Conservation (phyloP, 169 alveolate species). For the Babesia caballi region DNA sequence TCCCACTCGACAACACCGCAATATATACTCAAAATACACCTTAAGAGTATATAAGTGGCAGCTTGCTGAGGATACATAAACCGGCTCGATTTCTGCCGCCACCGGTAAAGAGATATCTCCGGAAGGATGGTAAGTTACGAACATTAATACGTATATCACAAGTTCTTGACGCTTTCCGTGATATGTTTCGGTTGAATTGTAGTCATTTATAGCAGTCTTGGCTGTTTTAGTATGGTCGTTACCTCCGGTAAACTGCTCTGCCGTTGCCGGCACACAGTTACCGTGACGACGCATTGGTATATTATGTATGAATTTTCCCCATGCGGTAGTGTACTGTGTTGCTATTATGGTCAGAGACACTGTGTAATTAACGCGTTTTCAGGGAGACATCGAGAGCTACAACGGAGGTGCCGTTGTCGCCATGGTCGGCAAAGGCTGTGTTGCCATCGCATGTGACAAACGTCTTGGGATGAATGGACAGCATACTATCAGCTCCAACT, state of each 20-base stretch:
- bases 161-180: too few relatives aligned
- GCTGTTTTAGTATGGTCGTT: too few relatives aligned
- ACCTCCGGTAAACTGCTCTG: too few relatives aligned
- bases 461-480: slow-evolving; percentile 88
- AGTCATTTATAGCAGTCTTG: too few relatives aligned
- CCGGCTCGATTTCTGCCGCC: not conserved
- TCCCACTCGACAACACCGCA: not conserved
- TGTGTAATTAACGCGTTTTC: not conserved
- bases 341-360: not conserved
- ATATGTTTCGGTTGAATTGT: too few relatives aligned
- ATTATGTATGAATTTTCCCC: not conserved
- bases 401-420: slow-evolving; percentile 96
- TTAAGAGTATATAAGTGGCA: not conserved
- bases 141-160: too few relatives aligned
- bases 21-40: not conserved
- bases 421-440: slow-evolving; percentile 95
- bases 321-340: not conserved
- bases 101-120: not conserved
- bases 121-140: slow-evolving; percentile 9
- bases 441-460: slow-evolving; percentile 93
- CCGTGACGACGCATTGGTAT: too few relatives aligned
- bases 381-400: slow-evolving; percentile 82
- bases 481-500: slow-evolving; percentile 83
- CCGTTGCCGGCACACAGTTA: too few relatives aligned
- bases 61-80: not conserved